Percentiles rank a stretch among this genome's conserved stretches.
Evolutionary conservation across 169 alveolate species (phyloP).

Genomic region (Plasmodium chabaudi): DNA sequence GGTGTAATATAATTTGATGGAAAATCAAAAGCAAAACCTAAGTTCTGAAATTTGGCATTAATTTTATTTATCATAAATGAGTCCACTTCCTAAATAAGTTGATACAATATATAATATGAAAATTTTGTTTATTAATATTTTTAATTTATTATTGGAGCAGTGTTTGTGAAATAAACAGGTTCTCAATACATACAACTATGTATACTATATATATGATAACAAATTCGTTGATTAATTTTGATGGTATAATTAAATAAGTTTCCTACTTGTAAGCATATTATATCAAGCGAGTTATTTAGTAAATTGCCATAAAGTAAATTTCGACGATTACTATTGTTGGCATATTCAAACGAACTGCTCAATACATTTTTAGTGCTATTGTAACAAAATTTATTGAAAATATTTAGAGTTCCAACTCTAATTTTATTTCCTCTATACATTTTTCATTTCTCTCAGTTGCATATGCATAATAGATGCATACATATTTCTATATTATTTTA

Average conservation of each 20-base stretch:
- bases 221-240: too few species aligned
- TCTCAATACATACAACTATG: too few species aligned
- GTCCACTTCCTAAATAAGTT: constrained; percentile 31
- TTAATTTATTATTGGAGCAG: too few species aligned
- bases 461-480: not conserved
- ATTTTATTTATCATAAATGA: constrained; percentile 9
- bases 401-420: constrained; percentile 27
- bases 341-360: not conserved
- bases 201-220: too few species aligned
- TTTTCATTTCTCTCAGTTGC: not conserved
- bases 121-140: too few species aligned
- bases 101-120: too few species aligned
- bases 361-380: constrained; percentile 1
- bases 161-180: too few species aligned
- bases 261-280: constrained; percentile 36
- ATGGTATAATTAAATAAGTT: too few species aligned
- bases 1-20: constrained; percentile 1
- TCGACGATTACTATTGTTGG: not conserved
- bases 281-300: not conserved
- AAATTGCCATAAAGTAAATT: constrained; percentile 5
- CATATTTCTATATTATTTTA: too few species aligned
- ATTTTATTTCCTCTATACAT: constrained; percentile 38
- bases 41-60: not conserved
- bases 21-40: constrained; percentile 7
- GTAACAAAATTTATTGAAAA: constrained; percentile 19